These are phyloP conservation scores for Phytophthora brassicae DNA, from an alignment of 352 stramenopile species.

Conservation along the genomic window DNA sequence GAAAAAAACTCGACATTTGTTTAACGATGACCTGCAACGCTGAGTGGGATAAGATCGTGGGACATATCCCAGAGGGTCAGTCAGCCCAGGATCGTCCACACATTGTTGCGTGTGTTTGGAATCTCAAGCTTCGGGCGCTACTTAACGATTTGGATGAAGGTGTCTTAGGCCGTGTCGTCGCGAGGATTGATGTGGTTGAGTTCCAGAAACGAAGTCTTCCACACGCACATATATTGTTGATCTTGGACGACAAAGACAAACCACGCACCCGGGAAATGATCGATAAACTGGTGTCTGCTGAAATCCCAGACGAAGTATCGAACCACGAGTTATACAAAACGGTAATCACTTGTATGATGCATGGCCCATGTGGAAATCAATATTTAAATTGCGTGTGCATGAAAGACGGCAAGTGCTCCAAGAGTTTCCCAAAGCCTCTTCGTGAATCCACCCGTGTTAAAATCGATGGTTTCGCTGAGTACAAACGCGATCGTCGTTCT, in stretches of 20 bases:
- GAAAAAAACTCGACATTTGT: constrained; percentile 47
- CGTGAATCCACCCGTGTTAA: background rate
- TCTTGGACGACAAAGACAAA: constrained; percentile 37
- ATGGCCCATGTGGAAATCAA: constrained; percentile 9
- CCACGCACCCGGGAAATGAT: constrained; percentile 6
- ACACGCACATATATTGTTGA: constrained; percentile 52
- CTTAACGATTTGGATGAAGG: constrained; percentile 32
- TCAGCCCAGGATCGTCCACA: constrained; percentile 21
- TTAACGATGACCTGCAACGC: constrained; percentile 56
- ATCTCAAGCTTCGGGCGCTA: constrained; percentile 23
- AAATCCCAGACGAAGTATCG: constrained; percentile 22
- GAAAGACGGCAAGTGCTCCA: constrained; percentile 20
- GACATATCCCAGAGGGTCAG: background rate
- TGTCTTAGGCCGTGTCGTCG: constrained; percentile 14
- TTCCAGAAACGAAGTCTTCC: constrained; percentile 52
- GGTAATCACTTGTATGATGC: constrained; percentile 7
- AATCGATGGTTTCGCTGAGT: background rate
- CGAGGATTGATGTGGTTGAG: constrained; percentile 41
- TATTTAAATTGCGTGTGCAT: constrained; percentile 12
- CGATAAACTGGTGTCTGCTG: constrained; percentile 23
- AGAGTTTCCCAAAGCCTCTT: constrained; percentile 27
- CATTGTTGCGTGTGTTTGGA: constrained; percentile 20
- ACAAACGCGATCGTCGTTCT: background rate
- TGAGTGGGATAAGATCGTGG: constrained; percentile 40
- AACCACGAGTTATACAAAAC: constrained; percentile 9